Base-by-base conservation (phyloP, 768 basidiomycete genomes). In the Lentinula sp. region DNA sequence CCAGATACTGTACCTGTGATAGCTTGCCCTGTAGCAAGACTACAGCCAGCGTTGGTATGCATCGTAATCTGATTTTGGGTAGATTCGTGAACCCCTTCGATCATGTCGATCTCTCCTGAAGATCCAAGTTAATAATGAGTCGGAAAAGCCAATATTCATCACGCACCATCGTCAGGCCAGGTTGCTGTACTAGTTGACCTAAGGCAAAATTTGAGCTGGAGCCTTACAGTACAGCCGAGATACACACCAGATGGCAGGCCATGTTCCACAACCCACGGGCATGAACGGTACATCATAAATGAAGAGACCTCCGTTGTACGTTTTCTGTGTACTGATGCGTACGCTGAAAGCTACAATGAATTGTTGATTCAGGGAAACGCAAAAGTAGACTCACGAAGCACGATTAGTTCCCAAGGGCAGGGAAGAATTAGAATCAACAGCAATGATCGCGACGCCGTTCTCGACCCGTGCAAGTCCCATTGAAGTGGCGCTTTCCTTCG, bases 1-100 rank as follows among this genome's bases (percentile, higher is more conserved):
- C 65, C 64, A 13, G 74, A 54, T 16, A 62, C 28, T 0, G 54
- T 52, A 18, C 74, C 73, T 15, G 65, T 65, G 59, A 68, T 65
- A n/a, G 21, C 54, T 23, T 52, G 23, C 1, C 45, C 43, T 31
- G 72, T 70, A 23, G 78, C 61, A 42, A 86, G 68, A 5, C 61
- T 42, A 39, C 68, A 65, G 28, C 65, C 65, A 16, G 68, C 70
- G 58, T 67, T 68, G 40, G 68, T 78, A 63, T 83, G 83, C 5
- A 83, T 70, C 1, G 83, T 80, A 68, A 78, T 74, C 57, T 81
- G 80, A 64, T 84, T 85, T 37, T 43, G 65, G 0, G 59, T 57
- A 59, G 76, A 75, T 31, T 73, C 62, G 65, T 85, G 82, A 54
- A 85, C 80, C 8, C 80, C 78, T 61, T 85, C 84, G 18, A 84